A percentile compares a stretch with the other conserved stretches of the same genome.
These are phyloP conservation scores for Chytriomyces sp. DNA, from an alignment of 192 early-diverging fungal species.

Conservation along the genomic window DNA sequence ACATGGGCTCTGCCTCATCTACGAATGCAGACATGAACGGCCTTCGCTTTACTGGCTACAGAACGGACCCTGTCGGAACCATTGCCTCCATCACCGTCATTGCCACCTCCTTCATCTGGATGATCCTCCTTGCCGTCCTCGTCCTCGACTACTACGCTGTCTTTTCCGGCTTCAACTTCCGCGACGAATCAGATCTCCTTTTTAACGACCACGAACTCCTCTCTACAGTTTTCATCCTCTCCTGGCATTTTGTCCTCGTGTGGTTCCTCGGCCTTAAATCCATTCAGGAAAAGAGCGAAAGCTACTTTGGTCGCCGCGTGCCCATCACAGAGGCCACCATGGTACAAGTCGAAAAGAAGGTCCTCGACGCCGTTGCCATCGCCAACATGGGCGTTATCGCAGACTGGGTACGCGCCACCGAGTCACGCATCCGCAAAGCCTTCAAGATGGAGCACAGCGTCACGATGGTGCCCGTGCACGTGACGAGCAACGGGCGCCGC, in stretches of 20 bases:
- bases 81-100: slow-evolving; percentile 50
- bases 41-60: slow-evolving; percentile 64
- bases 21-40: slow-evolving; percentile 10
- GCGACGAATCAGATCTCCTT: slow-evolving; percentile 41
- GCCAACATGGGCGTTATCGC: slow-evolving; percentile 40
- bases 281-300: slow-evolving; percentile 51
- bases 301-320: slow-evolving; percentile 68
- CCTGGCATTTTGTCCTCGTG: slow-evolving; percentile 74
- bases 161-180: slow-evolving; percentile 51
- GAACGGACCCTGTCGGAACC: slow-evolving; percentile 55
- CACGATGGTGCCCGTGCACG: slow-evolving; percentile 38
- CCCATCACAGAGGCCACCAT: slow-evolving; percentile 29
- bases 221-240: slow-evolving; percentile 63
- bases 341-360: slow-evolving; percentile 39
- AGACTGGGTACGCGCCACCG: slow-evolving; percentile 28
- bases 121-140: slow-evolving; percentile 67
- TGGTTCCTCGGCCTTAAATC: slow-evolving; percentile 67
- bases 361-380: slow-evolving; percentile 27
- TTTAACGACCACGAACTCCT: slow-evolving; percentile 66
- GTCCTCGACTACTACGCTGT: slow-evolving; percentile 76
- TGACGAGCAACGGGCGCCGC: slow-evolving; percentile 50
- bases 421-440: background rate
- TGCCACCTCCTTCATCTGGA: slow-evolving; percentile 61
- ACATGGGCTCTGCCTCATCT: slow-evolving; percentile 9
- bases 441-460: slow-evolving; percentile 31